phyloP scores from a whole-genome alignment of 139 green algal species.

The Volvox africanus region DNA sequence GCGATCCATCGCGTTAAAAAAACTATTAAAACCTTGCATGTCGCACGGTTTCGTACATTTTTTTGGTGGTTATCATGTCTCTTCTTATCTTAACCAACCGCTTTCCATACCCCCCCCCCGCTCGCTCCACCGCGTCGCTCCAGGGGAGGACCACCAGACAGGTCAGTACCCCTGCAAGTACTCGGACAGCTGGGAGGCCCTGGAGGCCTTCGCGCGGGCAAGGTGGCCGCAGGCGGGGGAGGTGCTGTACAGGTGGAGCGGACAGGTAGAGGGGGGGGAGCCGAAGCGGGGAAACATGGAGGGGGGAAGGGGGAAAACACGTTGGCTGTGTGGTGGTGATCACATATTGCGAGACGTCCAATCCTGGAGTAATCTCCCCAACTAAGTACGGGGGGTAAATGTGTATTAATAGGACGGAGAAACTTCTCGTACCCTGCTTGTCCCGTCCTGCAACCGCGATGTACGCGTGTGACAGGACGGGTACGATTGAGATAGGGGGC shows the following conservation, averaged over 20 bases:
- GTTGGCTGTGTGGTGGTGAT: no score
- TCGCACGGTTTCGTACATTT: no score
- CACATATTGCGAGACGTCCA: background rate
- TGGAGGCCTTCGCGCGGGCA: slow-evolving; percentile 58
- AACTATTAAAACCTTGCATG: no score
- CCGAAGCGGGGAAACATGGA: background rate
- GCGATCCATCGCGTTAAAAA: background rate
- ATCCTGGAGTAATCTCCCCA: no score
- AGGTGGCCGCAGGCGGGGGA: slow-evolving; percentile 63
- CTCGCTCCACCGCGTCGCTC: background rate
- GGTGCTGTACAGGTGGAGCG: slow-evolving; percentile 68
- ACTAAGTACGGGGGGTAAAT: no score
- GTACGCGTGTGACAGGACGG: no score
- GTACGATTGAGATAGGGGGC: no score
- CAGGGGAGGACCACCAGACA: slow-evolving; percentile 68
- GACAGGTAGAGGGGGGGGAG: slow-evolving; percentile 55
- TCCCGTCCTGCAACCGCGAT: no score
- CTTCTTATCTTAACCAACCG: background rate
- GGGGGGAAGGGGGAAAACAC: background rate
- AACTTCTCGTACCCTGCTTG: no score
- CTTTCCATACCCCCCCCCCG: background rate
- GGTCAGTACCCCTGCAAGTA: slow-evolving; percentile 55
- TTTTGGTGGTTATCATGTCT: no score
- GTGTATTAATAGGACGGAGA: no score
- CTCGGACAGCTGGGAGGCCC: slow-evolving; percentile 59